Percentiles rank a stretch among this genome's conserved stretches.
Conservation (phyloP, 2,329 filamentous ascomycete species). For the Teratosphaeria destructans region DNA sequence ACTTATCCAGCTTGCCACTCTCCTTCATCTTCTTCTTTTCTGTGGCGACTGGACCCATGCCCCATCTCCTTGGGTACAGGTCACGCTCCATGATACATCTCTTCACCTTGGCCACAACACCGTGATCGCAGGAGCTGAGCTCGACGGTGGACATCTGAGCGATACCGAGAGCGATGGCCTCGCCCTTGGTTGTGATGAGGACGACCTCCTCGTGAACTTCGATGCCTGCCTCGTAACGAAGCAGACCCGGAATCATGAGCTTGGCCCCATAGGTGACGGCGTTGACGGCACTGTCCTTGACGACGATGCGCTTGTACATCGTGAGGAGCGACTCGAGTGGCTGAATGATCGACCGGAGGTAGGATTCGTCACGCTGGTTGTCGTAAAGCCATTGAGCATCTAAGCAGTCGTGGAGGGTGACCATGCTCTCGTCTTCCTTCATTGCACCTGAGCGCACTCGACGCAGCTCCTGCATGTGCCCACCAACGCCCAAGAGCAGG, state of each 20-base stretch:
- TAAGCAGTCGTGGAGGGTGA: constrained; percentile 88
- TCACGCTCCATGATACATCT: constrained; percentile 99
- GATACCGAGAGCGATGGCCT: constrained; percentile 92
- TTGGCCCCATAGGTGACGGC: constrained; percentile 98
- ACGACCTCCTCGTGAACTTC: constrained; percentile 95
- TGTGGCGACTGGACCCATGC: constrained; percentile 78
- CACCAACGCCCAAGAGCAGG: constrained; percentile 68
- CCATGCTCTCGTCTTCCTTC: constrained; percentile 79
- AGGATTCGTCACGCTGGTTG: constrained; percentile 89
- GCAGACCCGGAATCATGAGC: constrained; percentile 92
- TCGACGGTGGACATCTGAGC: constrained; percentile 98
- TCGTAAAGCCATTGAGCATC: constrained; percentile 95
- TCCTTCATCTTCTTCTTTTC: constrained; percentile 99
- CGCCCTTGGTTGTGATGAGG: constrained; percentile 97
- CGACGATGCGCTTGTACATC: constrained; percentile 90
- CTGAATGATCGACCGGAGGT: constrained; percentile 80
- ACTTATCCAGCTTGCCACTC: constrained; percentile 97
- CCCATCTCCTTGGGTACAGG: constrained; percentile 93
- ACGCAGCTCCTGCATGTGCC: constrained; percentile 96
- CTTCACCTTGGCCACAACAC: constrained; percentile 97
- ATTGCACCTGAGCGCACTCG: constrained; percentile 90
- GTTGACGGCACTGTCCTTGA: constrained; percentile 94
- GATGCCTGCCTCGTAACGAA: constrained; percentile 85
- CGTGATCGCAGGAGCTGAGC: constrained; percentile 93
- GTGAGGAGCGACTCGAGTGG: constrained; percentile 87